Conservation (phyloP, 1,139 yeast species). For the Candida sojae region DNA sequence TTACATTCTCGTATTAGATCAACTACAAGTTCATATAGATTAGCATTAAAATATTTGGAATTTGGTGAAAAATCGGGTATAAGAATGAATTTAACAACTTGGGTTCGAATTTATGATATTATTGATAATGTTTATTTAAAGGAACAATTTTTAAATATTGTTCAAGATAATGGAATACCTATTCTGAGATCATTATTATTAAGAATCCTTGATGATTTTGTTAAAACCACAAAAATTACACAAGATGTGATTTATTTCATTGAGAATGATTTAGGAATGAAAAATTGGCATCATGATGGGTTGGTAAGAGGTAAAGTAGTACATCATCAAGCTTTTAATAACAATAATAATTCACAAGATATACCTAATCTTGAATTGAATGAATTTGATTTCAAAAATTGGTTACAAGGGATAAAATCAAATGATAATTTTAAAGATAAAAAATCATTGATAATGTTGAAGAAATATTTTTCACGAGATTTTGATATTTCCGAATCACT, state of each 20-base stretch:
- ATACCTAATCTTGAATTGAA: conserved; percentile 7
- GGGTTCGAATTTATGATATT: conserved; percentile 40
- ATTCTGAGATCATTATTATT: conserved; percentile 30
- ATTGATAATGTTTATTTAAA: conserved; percentile 39
- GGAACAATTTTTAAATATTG: conserved; percentile 35
- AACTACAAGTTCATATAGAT: conserved; percentile 31
- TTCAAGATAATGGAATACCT: conserved; percentile 35
- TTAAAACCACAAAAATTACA: conserved; percentile 26
- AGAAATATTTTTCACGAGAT: conserved; percentile 14
- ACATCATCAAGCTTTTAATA: conserved; percentile 17
- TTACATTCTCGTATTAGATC: conserved; percentile 39
- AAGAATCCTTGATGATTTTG: conserved; percentile 39
- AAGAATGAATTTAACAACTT: conserved; percentile 38
- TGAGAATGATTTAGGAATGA: conserved; percentile 32
- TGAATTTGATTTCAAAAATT: conserved; percentile 18
- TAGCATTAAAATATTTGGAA: conserved; percentile 33
- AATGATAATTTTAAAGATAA: conserved; percentile 9
- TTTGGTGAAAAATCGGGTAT: conserved; percentile 29
- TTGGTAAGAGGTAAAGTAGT: conserved; percentile 33
- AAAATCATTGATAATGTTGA: conserved; percentile 16
- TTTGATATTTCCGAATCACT: conserved; percentile 5
- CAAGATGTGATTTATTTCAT: conserved; percentile 34
- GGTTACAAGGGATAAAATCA: conserved; percentile 15
- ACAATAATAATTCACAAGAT: background rate
- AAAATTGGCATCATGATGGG: conserved; percentile 32